Conservation (phyloP, 2,329 filamentous ascomycete genomes). For the Pseudocercospora crystallina region DNA sequence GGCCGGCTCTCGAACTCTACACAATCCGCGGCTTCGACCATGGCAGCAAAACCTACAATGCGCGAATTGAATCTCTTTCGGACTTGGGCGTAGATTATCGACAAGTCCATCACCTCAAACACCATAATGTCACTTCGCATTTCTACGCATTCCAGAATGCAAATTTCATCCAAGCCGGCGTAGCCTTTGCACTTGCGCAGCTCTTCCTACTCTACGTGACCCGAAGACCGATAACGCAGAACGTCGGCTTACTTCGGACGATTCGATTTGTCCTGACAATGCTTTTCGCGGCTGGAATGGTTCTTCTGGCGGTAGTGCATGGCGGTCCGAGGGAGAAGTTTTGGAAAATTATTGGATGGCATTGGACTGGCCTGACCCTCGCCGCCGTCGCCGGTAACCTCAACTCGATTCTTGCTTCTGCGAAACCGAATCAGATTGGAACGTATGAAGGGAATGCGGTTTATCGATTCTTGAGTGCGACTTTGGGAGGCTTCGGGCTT, state of each 20-base stretch:
- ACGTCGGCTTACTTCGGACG: slow-evolving; percentile 10
- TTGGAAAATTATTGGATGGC: slow-evolving; percentile 25
- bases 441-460: slow-evolving; percentile 9
- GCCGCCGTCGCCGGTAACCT: slow-evolving; percentile 20
- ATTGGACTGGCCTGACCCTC: slow-evolving; percentile 21
- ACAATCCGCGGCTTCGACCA: slow-evolving; percentile 12
- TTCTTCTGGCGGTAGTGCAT: slow-evolving; percentile 19
- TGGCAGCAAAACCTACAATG: slow-evolving; percentile 15
- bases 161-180: slow-evolving; percentile 18
- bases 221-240: neutral
- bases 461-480: slow-evolving; percentile 16
- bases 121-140: slow-evolving; percentile 21
- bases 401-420: slow-evolving; percentile 16
- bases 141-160: slow-evolving; percentile 9
- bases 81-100: slow-evolving; percentile 25
- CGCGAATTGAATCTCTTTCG: slow-evolving; percentile 18
- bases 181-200: slow-evolving; percentile 17
- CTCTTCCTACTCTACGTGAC: slow-evolving; percentile 11
- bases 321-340: slow-evolving; percentile 23
- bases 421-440: slow-evolving; percentile 10
- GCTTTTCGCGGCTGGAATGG: slow-evolving; percentile 17
- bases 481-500: slow-evolving; percentile 13
- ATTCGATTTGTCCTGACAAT: slow-evolving; percentile 12
- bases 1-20: slow-evolving; percentile 15
- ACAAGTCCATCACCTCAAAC: slow-evolving; percentile 26